Evolutionary conservation across 805 yeast genomes (phyloP).

Genomic region (Metschnikowia anglica): DNA sequence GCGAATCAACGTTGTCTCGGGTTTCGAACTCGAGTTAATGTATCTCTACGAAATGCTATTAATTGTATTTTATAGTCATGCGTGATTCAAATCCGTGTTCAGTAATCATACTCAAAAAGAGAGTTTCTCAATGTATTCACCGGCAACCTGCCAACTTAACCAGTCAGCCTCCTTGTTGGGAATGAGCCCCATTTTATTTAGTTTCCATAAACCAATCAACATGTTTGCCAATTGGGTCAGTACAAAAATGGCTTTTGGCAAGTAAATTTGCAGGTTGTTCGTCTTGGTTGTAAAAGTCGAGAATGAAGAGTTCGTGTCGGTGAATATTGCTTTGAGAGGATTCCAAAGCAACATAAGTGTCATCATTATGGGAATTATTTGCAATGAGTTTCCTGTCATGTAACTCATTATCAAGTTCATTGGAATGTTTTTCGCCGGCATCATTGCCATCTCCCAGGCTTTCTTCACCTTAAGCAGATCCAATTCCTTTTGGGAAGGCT

Average conservation of each 20-base stretch:
- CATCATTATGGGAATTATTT: conserved; percentile 88
- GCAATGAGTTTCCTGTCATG: conserved; percentile 88
- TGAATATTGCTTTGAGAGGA: conserved; percentile 70
- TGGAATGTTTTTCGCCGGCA: conserved; percentile 82
- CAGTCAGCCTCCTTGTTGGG: conserved; percentile 89
- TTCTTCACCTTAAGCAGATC: conserved; percentile 52
- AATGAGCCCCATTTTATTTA: conserved; percentile 83
- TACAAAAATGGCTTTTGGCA: conserved; percentile 50
- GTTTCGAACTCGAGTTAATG: conserved; percentile 9
- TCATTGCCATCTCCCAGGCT: conserved; percentile 83
- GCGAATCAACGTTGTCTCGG: conserved; percentile 19
- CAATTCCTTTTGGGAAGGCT: conserved; percentile 24
- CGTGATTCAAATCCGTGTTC: no score
- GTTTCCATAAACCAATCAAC: conserved; percentile 79
- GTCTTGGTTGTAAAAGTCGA: conserved; percentile 41
- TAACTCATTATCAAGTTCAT: conserved; percentile 89
- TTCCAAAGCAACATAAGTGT: conserved; percentile 77
- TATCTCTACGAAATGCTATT: background rate
- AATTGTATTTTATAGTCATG: no score
- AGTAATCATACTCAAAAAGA: conserved; percentile 1
- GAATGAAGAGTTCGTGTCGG: conserved; percentile 56
- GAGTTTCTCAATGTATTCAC: conserved; percentile 12
- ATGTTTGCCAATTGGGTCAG: conserved; percentile 53
- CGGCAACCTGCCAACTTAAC: conserved; percentile 75
- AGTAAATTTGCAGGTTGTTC: conserved; percentile 30